These are phyloP conservation scores for Craterostigma plantagineum DNA, from an alignment of 257 asterid species.

Conservation along the genomic window DNA sequence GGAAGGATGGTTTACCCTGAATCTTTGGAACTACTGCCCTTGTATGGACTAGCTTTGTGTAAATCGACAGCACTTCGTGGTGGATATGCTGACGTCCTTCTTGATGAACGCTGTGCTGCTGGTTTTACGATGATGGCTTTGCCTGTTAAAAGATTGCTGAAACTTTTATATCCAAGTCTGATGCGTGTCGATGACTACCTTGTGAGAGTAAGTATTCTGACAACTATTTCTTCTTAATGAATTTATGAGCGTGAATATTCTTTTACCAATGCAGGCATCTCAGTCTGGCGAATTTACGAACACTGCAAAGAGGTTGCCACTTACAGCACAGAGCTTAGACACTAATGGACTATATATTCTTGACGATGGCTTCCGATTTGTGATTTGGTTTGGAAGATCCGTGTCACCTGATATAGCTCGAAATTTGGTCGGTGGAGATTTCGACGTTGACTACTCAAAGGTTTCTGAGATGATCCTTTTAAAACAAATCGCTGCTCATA, in stretches of 20 bases:
- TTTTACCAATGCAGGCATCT: slow-evolving; percentile 16
- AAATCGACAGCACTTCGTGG: slow-evolving; percentile 82
- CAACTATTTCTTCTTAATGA: slow-evolving; percentile 8
- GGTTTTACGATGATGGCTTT: slow-evolving; percentile 74
- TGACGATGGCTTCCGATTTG: slow-evolving; percentile 83
- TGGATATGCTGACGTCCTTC: slow-evolving; percentile 70
- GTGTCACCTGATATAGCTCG: slow-evolving; percentile 59
- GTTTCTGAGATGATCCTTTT: slow-evolving; percentile 23
- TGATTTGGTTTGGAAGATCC: slow-evolving; percentile 85
- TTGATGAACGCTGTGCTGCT: slow-evolving; percentile 62
- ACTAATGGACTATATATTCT: slow-evolving; percentile 67
- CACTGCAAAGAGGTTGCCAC: slow-evolving; percentile 49
- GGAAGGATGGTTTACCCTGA: slow-evolving; percentile 93
- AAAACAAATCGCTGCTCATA: no score
- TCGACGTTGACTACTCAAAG: slow-evolving; percentile 60
- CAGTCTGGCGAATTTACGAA: slow-evolving; percentile 29
- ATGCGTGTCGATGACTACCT: slow-evolving; percentile 49
- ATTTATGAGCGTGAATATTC: slow-evolving; percentile 10
- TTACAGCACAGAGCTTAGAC: slow-evolving; percentile 76
- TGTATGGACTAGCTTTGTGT: slow-evolving; percentile 54
- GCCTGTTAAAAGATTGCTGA: slow-evolving; percentile 51
- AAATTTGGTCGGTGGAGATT: slow-evolving; percentile 70
- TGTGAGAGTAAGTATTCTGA: slow-evolving; percentile 32
- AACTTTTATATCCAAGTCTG: slow-evolving; percentile 64
- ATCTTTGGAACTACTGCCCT: slow-evolving; percentile 50